Base-by-base conservation (phyloP, 352 stramenopile species). In the Pythium rhizo-oryzae region DNA sequence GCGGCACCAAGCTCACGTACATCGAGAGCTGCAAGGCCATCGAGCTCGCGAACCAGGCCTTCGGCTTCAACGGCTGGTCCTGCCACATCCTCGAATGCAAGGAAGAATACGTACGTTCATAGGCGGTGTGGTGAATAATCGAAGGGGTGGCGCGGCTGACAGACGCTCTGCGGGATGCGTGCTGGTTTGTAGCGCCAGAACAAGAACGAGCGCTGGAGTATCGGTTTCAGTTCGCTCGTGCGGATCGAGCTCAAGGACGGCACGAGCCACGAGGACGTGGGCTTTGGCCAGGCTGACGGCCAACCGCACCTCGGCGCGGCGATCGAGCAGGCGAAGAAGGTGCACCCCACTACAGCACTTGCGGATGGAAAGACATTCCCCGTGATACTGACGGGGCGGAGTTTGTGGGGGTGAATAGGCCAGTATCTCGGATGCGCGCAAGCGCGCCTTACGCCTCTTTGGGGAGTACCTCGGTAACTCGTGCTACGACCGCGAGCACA, bases 11-110 rank as follows among this genome's bases (percentile, higher is more conserved):
- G 19, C 69, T 96, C 24, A 96, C 85, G 56, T 96, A 96, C 67
- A 92, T 96, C 23, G 88, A 96, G 69, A 96, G 88, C 67, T 94
- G 88, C 67, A 96, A 96, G 67, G 87, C 86, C 44, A 96, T 96
- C 53, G 88, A 96, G 72, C 71, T 96, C 50, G 88, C 88, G 30
- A 96, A 96, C 72, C 80, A 87, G 56, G 85, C 87, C n/a, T 96
- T 96, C 47, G 88, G 88, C 15, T 96, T 96, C 67, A 96, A 94
- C 60, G 88, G 88, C 59, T 96, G 88, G 88, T 91, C 82, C 12
- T 96, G 88, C 51, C 83, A 72, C 50, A 89, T 96, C 56, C 55
- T 94, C 55, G 85, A 93, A 68, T 94, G 83, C 82, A 90, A 93
- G 56, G 85, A 94, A 59, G 86, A 94, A 88, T 92, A 82, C 71